Evolutionary conservation across 305 asterid genomes (phyloP).

Genomic region (Striga hermonthica): DNA sequence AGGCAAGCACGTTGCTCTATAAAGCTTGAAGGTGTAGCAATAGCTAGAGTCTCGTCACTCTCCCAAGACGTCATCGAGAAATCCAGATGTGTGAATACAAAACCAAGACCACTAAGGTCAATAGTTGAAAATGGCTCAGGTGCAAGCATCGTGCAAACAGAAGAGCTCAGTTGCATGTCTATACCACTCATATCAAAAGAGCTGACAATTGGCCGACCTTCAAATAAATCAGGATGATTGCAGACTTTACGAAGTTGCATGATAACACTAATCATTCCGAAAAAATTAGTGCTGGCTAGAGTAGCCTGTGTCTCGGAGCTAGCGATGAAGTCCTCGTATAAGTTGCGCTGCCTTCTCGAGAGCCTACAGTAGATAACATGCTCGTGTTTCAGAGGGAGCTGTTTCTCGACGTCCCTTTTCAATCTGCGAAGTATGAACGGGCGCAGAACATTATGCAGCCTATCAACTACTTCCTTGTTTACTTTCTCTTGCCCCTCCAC

Average conservation of each 20-base stretch:
- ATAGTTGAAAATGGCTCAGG: constrained; percentile 60
- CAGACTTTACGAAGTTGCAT: constrained; percentile 99
- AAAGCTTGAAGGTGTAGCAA: constrained; percentile 78
- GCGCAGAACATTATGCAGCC: constrained; percentile 98
- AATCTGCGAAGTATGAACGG: constrained; percentile 93
- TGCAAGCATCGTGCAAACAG: constrained; percentile 67
- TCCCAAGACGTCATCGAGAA: constrained; percentile 93
- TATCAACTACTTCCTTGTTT: constrained; percentile 95
- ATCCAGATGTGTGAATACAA: constrained; percentile 84
- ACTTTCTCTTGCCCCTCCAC: constrained; percentile 98
- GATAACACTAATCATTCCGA: constrained; percentile 97
- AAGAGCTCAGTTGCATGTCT: constrained; percentile 77
- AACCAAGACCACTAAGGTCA: constrained; percentile 74
- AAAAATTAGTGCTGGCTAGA: constrained; percentile 83
- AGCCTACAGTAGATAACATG: constrained; percentile 93
- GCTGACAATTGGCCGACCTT: constrained; percentile 98
- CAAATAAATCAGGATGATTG: constrained; percentile 99
- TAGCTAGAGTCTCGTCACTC: constrained; percentile 72
- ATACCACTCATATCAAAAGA: constrained; percentile 90
- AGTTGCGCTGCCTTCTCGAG: constrained; percentile 97
- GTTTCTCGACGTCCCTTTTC: constrained; percentile 98
- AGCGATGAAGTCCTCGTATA: constrained; percentile 98
- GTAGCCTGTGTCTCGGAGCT: constrained; percentile 99
- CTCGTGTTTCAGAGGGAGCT: constrained; percentile 91
- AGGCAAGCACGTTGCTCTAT: constrained; percentile 52